Percentiles rank a stretch among this genome's conserved stretches.
Conservation (phyloP, 2,329 filamentous ascomycete species). For the Pseudogymnoascus sp. region DNA sequence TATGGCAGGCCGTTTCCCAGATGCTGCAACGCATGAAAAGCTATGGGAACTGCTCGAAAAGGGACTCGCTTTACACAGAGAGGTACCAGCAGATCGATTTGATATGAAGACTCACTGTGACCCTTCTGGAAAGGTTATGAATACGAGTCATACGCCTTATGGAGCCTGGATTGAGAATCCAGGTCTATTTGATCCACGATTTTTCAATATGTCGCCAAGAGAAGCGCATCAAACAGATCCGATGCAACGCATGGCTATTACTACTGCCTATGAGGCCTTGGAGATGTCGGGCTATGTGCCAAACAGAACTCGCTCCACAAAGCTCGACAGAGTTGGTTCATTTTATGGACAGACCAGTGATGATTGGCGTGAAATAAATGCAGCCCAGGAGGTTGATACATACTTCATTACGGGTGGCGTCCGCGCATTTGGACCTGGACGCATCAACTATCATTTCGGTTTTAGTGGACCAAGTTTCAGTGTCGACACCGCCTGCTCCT, state of each 20-base stretch:
- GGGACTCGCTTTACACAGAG: constrained; percentile 66
- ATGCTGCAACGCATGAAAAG: constrained; percentile 61
- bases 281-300: constrained; percentile 71
- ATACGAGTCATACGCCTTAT: constrained; percentile 69
- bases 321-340: constrained; percentile 36
- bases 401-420: constrained; percentile 28
- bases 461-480: constrained; percentile 36
- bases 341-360: constrained; percentile 29
- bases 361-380: constrained; percentile 29
- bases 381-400: constrained; percentile 26
- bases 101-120: constrained; percentile 65
- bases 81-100: constrained; percentile 62
- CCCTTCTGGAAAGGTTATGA: constrained; percentile 63
- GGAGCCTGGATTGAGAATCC: constrained; percentile 67
- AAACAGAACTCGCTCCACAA: constrained; percentile 26
- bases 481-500: constrained; percentile 37
- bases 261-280: constrained; percentile 73
- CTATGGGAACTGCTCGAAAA: constrained; percentile 71
- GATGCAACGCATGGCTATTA: constrained; percentile 68
- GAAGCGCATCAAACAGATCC: constrained; percentile 76
- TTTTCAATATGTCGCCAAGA: constrained; percentile 81
- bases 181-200: constrained; percentile 70
- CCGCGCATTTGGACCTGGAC: constrained; percentile 28
- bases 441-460: constrained; percentile 36
- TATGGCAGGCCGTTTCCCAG: constrained; percentile 70